phyloP scores from a whole-genome alignment of 2,329 filamentous ascomycete genomes.

The Colletotrichum siamense region DNA sequence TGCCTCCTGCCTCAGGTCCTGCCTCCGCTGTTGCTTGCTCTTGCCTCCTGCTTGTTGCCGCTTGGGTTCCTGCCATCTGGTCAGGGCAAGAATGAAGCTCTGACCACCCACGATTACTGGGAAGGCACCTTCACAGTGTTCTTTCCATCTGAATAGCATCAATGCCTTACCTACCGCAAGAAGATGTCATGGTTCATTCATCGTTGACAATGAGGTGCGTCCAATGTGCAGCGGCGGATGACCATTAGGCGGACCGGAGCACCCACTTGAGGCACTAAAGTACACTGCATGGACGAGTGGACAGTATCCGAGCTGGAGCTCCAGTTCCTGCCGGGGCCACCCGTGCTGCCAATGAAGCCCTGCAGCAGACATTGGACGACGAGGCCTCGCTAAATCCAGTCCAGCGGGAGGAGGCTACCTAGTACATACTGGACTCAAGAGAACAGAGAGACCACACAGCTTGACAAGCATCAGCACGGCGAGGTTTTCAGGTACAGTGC shows the following conservation, averaged over 20 bases:
- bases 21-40: neutral
- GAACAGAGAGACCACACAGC: neutral
- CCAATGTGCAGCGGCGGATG: neutral
- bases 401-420: neutral
- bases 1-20: neutral
- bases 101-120: neutral
- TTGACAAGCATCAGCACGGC: neutral
- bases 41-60: neutral
- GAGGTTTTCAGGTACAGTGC: slow-evolving; percentile 10
- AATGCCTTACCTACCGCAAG: too few relatives aligned
- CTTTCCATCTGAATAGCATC: neutral
- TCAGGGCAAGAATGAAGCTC: neutral
- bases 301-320: neutral
- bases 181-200: neutral
- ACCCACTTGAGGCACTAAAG: neutral
- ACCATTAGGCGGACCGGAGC: neutral
- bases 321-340: neutral
- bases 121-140: neutral
- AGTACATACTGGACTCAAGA: neutral
- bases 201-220: neutral
- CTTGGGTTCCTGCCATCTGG: neutral
- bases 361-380: neutral
- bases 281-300: neutral
- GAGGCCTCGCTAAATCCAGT: neutral
- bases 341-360: neutral